Conservation (phyloP, 345 rosid species). For the Eucalyptus globulus region DNA sequence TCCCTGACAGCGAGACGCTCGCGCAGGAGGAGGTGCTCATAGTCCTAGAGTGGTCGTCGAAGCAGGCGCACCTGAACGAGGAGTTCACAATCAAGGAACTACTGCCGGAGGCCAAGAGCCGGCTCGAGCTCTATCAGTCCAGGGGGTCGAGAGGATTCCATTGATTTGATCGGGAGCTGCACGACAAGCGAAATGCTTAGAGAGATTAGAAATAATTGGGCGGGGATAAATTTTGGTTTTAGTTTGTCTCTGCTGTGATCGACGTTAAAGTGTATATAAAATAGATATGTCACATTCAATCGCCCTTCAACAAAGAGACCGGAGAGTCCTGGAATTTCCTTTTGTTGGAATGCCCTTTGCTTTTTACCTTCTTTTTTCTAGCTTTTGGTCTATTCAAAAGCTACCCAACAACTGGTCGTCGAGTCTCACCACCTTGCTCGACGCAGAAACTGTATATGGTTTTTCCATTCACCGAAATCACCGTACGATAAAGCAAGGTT, state of each 20-base stretch:
- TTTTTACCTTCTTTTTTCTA: background rate
- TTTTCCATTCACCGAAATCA: background rate
- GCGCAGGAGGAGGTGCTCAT: constrained; percentile 66
- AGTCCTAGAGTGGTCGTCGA: constrained; percentile 64
- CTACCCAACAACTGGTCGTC: background rate
- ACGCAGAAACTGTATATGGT: background rate
- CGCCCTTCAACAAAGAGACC: background rate
- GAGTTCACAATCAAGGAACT: constrained; percentile 26
- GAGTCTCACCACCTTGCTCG: background rate
- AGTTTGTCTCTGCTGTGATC: background rate
- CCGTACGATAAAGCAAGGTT: background rate
- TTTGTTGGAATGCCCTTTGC: background rate
- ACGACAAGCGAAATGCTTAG: background rate
- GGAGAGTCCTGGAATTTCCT: background rate
- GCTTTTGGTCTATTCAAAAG: background rate
- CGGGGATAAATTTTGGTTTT: background rate
- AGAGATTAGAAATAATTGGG: background rate
- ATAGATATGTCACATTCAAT: background rate
- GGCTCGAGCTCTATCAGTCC: constrained; percentile 65
- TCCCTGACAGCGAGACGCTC: constrained; percentile 51
- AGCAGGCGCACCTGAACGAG: constrained; percentile 47
- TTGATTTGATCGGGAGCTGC: background rate
- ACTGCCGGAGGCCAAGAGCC: constrained; percentile 57
- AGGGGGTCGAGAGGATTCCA: constrained; percentile 59
- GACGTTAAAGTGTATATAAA: background rate